Evolutionary conservation across 345 rosid genomes (phyloP), one percentile per base, ranked within the genome.

Genomic region (Sisymbrium irio): DNA sequence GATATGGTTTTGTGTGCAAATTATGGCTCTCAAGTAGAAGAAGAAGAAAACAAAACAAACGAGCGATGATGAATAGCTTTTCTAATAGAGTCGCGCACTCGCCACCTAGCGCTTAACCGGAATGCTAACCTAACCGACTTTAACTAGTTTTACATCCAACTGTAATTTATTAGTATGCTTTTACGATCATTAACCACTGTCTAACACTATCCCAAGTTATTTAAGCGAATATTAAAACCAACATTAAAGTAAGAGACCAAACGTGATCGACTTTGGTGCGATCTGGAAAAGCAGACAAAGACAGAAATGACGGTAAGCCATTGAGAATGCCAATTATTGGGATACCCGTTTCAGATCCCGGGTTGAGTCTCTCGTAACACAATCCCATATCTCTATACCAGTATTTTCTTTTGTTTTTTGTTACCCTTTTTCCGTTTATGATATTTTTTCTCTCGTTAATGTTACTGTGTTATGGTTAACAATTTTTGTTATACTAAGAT

Each of bases 261-360:
- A 30, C 33, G 6, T 30, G 33, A 30, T 30, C 33, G 1, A 30
- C 33, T 30, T 30, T n/a, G 5, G 5, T 30, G 5, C 0, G 1
- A 5, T 4, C 5, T 30, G 5, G 5, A 28, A 28, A 28, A 4
- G 32, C 32, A 28, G 32, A 28, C 2, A 28, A 28, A 3, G 67
- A 61, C 61, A 22, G 68, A n/a, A n/a, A n/a, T n/a, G n/a, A n/a
- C n/a, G n/a, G n/a, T 61, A 33, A 39, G 54, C 55, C 15, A 22
- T 53, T 8, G 70, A 53, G 46, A 63, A 53, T 59, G 35, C 0
- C 9, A 50, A 32, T 4, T 58, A 58, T 37, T 53, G 35, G 69
- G 68, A 13, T 17, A 63, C 46, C 64, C 47, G 63, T 39, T 51
- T 62, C 54, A 41, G 56, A 51, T 53, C n/a, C 58, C 49, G 58